Conservation (phyloP, 2,329 filamentous ascomycete species). For the Penicillium aurantiogriseum region DNA sequence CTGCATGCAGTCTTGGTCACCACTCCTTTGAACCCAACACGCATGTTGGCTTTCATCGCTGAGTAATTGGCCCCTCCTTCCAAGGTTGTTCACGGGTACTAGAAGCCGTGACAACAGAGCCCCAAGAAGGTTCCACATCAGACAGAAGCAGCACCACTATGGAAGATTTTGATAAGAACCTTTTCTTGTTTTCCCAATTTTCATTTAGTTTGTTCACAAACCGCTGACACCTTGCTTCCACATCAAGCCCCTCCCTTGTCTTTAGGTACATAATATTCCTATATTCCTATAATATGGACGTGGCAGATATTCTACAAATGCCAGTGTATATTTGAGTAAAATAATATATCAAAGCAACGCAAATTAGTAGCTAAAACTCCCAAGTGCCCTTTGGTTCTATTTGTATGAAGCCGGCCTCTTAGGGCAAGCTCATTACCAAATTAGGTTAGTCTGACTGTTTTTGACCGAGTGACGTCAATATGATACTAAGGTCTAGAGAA, state of each 20-base stretch:
- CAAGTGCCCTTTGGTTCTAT: background rate
- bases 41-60: conserved; percentile 61
- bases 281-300: no score
- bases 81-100: background rate
- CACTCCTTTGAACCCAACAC: conserved; percentile 76
- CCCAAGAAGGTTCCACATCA: background rate
- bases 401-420: background rate
- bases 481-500: conserved; percentile 20
- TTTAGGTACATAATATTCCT: background rate
- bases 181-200: background rate
- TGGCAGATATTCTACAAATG: background rate
- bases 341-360: background rate
- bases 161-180: background rate
- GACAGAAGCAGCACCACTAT: background rate
- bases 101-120: background rate
- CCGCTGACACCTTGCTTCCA: background rate
- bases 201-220: background rate
- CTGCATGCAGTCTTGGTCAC: conserved; percentile 76
- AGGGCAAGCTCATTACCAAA: conserved; percentile 18
- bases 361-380: background rate
- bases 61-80: background rate
- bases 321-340: fast-evolving
- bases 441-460: conserved; percentile 14
- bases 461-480: conserved; percentile 26
- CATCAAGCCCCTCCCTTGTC: background rate